Percentiles rank a stretch among this genome's conserved stretches.
phyloP scores from a whole-genome alignment of 2,329 filamentous ascomycete species.

The Trichoderma afroharzianum region DNA sequence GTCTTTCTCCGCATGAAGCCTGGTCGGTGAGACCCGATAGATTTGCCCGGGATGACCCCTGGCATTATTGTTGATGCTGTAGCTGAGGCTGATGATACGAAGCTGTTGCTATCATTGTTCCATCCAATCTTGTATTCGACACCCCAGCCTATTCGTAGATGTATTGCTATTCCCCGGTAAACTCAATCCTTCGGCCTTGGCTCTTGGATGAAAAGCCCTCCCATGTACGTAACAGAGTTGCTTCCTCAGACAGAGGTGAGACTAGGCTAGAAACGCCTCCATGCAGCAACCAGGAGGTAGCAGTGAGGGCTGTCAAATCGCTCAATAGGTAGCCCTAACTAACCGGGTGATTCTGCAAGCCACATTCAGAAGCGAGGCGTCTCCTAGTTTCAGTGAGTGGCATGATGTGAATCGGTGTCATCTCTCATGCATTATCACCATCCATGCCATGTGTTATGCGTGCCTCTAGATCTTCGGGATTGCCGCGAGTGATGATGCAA shows the following conservation, averaged over 20 bases:
- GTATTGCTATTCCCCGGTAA: neutral
- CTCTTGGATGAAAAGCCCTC: neutral
- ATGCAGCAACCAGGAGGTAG: neutral
- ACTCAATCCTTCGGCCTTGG: neutral
- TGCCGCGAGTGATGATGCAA: neutral
- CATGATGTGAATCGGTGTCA: neutral
- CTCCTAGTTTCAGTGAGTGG: neutral
- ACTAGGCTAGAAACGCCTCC: neutral
- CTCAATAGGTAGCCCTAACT: neutral
- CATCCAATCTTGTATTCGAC: neutral
- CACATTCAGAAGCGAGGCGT: neutral
- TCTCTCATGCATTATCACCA: neutral
- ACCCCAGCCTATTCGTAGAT: neutral
- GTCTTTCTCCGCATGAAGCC: neutral
- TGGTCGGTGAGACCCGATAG: neutral
- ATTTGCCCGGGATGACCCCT: neutral
- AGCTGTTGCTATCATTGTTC: neutral
- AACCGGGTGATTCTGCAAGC: neutral
- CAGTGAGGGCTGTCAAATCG: neutral
- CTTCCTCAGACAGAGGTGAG: neutral
- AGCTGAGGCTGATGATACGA: neutral
- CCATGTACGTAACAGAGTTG: neutral
- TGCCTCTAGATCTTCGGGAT: neutral
- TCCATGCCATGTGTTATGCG: neutral
- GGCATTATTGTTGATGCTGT: neutral